These are phyloP conservation scores for Kwoniella heveanensis DNA, from an alignment of 768 basidiomycete species.

Conservation along the genomic window DNA sequence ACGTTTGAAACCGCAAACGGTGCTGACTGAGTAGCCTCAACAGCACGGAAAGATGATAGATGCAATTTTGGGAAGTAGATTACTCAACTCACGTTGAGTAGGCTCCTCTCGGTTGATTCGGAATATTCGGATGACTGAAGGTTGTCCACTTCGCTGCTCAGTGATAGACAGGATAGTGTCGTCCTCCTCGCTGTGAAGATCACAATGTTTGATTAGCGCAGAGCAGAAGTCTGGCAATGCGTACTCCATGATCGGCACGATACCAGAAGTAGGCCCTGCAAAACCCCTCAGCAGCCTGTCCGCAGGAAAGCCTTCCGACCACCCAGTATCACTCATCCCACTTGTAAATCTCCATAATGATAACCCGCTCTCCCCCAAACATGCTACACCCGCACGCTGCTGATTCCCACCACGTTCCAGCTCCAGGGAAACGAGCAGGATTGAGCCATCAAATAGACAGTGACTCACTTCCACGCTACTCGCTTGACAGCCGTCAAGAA, in stretches of 20 bases:
- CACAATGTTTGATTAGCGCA: too few relatives aligned
- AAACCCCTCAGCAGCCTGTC: too few relatives aligned
- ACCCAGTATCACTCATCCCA: too few relatives aligned
- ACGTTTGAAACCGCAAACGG: conserved; percentile 16
- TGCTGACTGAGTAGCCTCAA: too few relatives aligned
- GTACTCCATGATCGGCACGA: too few relatives aligned
- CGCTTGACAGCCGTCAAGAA: conserved; percentile 97
- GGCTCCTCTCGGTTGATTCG: conserved; percentile 81
- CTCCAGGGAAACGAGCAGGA: background rate
- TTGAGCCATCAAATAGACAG: background rate
- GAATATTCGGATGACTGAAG: conserved; percentile 87
- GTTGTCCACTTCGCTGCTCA: conserved; percentile 92
- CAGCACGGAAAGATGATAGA: too few relatives aligned
- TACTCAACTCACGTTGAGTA: conserved; percentile 64
- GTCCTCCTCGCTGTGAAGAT: conserved; percentile 44
- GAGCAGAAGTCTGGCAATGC: too few relatives aligned
- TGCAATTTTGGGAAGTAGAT: too few relatives aligned
- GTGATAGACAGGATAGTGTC: conserved; percentile 85
- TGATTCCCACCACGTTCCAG: background rate
- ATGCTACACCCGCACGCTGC: background rate
- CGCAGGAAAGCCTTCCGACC: too few relatives aligned
- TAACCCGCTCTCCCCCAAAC: background rate
- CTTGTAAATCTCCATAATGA: too few relatives aligned
- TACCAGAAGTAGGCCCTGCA: too few relatives aligned
- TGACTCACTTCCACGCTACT: conserved; percentile 71